Evolutionary conservation across 345 rosid species (phyloP), one percentile per base, ranked within the genome.

Genomic region (Sisymbrium irio): DNA sequence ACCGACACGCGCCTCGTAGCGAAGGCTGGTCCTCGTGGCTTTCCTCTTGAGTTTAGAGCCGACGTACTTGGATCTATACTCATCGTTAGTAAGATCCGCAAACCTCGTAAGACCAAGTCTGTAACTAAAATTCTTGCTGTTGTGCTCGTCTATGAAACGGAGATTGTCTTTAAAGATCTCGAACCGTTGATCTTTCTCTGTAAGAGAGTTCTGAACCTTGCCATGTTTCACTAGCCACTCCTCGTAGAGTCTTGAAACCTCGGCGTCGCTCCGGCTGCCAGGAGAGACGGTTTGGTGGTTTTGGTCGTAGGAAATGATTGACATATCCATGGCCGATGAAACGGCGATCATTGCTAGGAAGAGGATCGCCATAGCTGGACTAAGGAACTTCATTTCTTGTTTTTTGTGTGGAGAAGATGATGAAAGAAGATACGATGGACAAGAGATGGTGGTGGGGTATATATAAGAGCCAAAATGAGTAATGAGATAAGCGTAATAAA

Each of bases 11-110:
- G 86, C 87, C 67, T 40, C 63, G 69, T 86, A 89, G 1, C 90
- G 83, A 12, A 78, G 78, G 44, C 88, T 82, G 4, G 57, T 59
- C 75, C 54, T 85, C 6, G 72, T 53, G 41, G 66, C 71, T 75
- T 82, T 85, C 78, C 58, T 81, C 28, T 30, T 6, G 20, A 36
- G 37, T 85, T 78, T 82, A 20, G 78, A 55, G 13, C 98, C 97
- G 46, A 94, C 69, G 69, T 87, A 87, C 83, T 10, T 82, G 65
- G 89, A 79, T 73, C 92, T 87, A 82, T 82, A 94, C 93, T 94
- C 98, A 51, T 91, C 98, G 80, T 94, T 91, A 25, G 95, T 88
- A 44, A 94, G 81, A 77, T 94, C 97, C 11, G 98, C 96, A 46
- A 94, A 94, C 70, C 82, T 86, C 80, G 88, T 94, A 82, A 88